Base-by-base conservation (phyloP, 2,329 filamentous ascomycete genomes). In the Fusarium sp. region DNA sequence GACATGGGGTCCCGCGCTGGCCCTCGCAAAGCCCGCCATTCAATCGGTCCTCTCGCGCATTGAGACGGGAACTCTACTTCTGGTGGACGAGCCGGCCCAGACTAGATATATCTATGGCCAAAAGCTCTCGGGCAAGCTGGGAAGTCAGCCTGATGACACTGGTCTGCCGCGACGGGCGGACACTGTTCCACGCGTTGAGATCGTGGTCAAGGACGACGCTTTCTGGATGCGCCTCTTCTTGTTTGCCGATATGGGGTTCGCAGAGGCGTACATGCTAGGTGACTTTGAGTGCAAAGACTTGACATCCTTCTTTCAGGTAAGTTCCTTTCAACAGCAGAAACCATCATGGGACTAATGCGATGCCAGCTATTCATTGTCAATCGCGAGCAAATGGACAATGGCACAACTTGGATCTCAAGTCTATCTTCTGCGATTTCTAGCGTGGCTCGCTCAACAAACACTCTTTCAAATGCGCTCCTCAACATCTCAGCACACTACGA, bases 401-500 rank as follows among this genome's bases (percentile, higher is more conserved):
- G 90, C 30, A 90, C 86, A 1, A 94, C 90, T 0, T 80, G 89
- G 69, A 87, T 90, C 52, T 92, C 91, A 4, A 87, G 87, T 57
- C 78, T 93, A 33, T 88, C 89, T 2, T 86, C 86, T 7, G 87
- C 88, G 4, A 80, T 93, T 45, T 88, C 90, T 4, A 88, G 87
- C 57, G 79, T 93, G 38, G 89, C 91, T 12, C 83, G 87, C 67
- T 86, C 85, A 52, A 88, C 87, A 12, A 91, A 92, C 77, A 90
- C 87, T 8, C 80, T 90, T 14, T 86, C 86, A 2, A 90, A 89
- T 73, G 85, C 90, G 1, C 86, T 90, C 12, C 84, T 93, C 50
- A 94, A 95, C 78, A 90, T 93, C 62, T 88, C 88, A 3, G 91
- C 92, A 6, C 93, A 95, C 74, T 95, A 95, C 80, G 92, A 95